Conservation (phyloP, 2,329 filamentous ascomycete genomes). For the Zasmidium citrigriseum region DNA sequence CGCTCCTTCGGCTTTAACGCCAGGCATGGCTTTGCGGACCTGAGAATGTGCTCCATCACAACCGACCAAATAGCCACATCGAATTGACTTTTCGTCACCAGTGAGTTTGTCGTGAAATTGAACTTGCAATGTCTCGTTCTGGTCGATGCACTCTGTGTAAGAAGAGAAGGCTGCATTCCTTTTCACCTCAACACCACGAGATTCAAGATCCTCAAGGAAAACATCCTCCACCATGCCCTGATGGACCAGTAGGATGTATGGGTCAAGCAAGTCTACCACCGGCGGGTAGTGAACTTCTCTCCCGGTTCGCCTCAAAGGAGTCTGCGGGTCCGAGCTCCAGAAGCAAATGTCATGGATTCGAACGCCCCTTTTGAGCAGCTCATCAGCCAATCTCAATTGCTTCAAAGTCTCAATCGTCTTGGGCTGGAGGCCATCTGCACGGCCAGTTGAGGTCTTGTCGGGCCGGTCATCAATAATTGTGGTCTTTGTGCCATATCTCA, state of each 20-base stretch:
- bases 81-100: constrained; percentile 45
- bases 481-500: constrained; percentile 66
- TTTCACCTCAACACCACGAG: constrained; percentile 63
- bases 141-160: constrained; percentile 43
- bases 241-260: constrained; percentile 60
- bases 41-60: constrained; percentile 73
- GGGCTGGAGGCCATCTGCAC: constrained; percentile 72
- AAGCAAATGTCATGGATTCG: constrained; percentile 74
- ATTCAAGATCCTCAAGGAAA: constrained; percentile 68
- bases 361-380: constrained; percentile 66
- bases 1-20: constrained; percentile 50
- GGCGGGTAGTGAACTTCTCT: constrained; percentile 69
- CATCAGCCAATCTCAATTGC: constrained; percentile 72
- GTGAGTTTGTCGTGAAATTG: constrained; percentile 41
- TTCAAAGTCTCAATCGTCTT: constrained; percentile 77
- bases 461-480: constrained; percentile 68
- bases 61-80: constrained; percentile 67
- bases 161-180: constrained; percentile 64
- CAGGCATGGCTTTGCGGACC: constrained; percentile 64
- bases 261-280: constrained; percentile 53
- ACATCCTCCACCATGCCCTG: constrained; percentile 75
- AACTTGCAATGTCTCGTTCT: constrained; percentile 44
- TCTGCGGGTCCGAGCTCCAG: constrained; percentile 52
- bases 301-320: constrained; percentile 59
- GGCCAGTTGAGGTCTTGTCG: constrained; percentile 67